A percentile compares a stretch with the other conserved stretches of the same genome.
These are phyloP conservation scores for Aspergillus caelatus DNA, from an alignment of 2,329 filamentous ascomycete species.

Conservation along the genomic window DNA sequence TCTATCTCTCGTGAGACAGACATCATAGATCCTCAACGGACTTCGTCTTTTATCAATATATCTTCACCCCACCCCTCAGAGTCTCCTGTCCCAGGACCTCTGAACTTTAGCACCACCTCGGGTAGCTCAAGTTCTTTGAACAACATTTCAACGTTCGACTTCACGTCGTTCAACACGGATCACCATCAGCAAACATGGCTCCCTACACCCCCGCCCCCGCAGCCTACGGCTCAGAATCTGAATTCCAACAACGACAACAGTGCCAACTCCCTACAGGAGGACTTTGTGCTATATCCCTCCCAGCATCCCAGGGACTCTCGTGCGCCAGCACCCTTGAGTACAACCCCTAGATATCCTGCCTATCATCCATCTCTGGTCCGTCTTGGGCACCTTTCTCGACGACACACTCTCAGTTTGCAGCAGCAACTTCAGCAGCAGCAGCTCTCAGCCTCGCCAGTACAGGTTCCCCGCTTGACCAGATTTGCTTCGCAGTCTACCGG, in stretches of 20 bases:
- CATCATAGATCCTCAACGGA: slow-evolving; percentile 44
- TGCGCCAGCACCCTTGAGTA: slow-evolving; percentile 38
- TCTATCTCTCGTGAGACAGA: slow-evolving; percentile 43
- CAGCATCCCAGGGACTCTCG: slow-evolving; percentile 40
- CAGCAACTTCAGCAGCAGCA: slow-evolving; percentile 36
- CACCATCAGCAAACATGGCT: slow-evolving; percentile 51
- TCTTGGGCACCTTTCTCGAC: slow-evolving; percentile 37
- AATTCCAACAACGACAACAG: slow-evolving; percentile 36
- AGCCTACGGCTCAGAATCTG: slow-evolving; percentile 45
- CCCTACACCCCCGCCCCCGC: slow-evolving; percentile 46
- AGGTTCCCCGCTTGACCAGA: slow-evolving; percentile 45
- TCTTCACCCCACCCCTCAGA: slow-evolving; percentile 42
- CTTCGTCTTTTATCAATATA: slow-evolving; percentile 28
- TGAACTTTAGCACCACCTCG: slow-evolving; percentile 48
- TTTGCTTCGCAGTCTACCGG: slow-evolving; percentile 42
- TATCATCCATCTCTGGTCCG: slow-evolving; percentile 38
- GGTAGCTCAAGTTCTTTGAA: slow-evolving; percentile 46
- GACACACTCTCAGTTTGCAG: slow-evolving; percentile 40
- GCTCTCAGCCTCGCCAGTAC: slow-evolving; percentile 38
- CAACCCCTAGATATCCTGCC: slow-evolving; percentile 39
- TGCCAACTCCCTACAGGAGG: slow-evolving; percentile 37
- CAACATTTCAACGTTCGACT: slow-evolving; percentile 45
- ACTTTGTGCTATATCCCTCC: slow-evolving; percentile 50
- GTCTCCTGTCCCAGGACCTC: slow-evolving; percentile 48
- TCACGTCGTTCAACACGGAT: slow-evolving; percentile 54